Base-by-base conservation (phyloP, 2,329 filamentous ascomycete genomes). In the Ceratocystis papillata region DNA sequence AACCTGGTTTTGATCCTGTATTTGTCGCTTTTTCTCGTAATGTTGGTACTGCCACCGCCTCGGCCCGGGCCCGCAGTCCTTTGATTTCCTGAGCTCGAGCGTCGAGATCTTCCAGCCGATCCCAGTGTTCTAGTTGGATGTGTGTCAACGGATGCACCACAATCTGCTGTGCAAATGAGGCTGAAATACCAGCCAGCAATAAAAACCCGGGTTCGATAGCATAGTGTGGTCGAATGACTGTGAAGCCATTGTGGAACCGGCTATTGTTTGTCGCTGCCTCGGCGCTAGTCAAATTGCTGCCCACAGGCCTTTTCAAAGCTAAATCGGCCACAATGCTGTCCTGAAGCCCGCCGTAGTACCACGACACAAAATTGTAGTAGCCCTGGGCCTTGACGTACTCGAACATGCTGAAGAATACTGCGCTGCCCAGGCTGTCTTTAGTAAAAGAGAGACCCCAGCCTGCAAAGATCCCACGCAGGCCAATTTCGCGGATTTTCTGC, bases 311-410 rank as follows among this genome's bases (percentile, higher is more conserved):
- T 50, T 66, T 66, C 17, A 64, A 22, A 7, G 66, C 62, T 10
- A 65, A 53, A 22, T 67, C 66, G 65, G 82, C 77, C 63, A 85
- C 75, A 12, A 78, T 78, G 44, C 83, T 79, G 50, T 79, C 77
- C 33, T 78, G 79, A 28, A 84, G 73, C 0, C 79, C 80, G 33
- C 85, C 83, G 70, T 91, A 91, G 72, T 86, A 89, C 77, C 82
- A 85, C 15, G 81, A 82, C 41, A 91, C 82, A 71, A 88, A 91
- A 57, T 77, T 77, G 74, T 90, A 90, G 75, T 89, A 78, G 12
- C 80, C 80, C 72, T 91, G 88, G 10, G 84, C 86, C 73, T 91
- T 91, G 71, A 90, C 77, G 61, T 84, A 88, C 75, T 92, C 88
- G 69, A 92, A 91, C 0, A 82, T 83, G 70, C 82, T 83, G 74